Percentiles rank a stretch among this genome's conserved stretches.
These are phyloP conservation scores for Helianthus annuus DNA, from an alignment of 129 eudicot species.

Conservation along the genomic window DNA sequence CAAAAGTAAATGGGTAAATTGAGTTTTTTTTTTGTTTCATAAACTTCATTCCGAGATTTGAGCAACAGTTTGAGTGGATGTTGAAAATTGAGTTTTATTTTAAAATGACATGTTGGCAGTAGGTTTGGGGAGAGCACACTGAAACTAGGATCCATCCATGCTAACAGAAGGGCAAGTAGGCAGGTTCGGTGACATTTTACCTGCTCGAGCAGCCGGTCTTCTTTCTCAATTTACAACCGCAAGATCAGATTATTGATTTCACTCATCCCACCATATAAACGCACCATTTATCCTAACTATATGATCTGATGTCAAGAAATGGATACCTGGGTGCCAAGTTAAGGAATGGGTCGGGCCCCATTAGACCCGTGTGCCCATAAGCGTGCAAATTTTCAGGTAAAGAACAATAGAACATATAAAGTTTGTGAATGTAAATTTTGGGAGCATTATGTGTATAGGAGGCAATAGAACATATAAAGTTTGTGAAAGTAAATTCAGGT, in stretches of 20 bases:
- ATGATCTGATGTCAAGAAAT: conserved; percentile 16
- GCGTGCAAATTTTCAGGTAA: background rate
- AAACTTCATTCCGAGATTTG: background rate
- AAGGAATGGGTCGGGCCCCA: background rate
- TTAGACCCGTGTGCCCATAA: background rate
- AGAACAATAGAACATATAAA: too few relatives aligned
- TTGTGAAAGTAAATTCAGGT: conserved; percentile 27
- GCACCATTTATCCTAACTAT: background rate
- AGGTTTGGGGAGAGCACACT: conserved; percentile 96
- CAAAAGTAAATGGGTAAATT: too few relatives aligned
- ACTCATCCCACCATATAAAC: background rate
- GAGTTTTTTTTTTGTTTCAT: background rate
- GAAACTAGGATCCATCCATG: conserved; percentile 72
- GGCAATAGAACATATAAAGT: background rate
- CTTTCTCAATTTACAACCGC: conserved; percentile 80
- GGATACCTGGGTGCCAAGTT: conserved; percentile 14
- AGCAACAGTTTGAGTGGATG: background rate
- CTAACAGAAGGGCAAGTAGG: conserved; percentile 90
- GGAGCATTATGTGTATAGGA: too few relatives aligned
- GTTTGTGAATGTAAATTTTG: too few relatives aligned
- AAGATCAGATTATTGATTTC: conserved; percentile 55
- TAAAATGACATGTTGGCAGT: conserved; percentile 77
- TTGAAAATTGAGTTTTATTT: conserved; percentile 12
- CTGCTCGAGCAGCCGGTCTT: conserved; percentile 97
- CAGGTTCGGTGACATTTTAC: conserved; percentile 94